Evolutionary conservation across 2,329 filamentous ascomycete species (phyloP), one percentile per base, ranked within the genome.

Genomic region (Sporothrix humicola): DNA sequence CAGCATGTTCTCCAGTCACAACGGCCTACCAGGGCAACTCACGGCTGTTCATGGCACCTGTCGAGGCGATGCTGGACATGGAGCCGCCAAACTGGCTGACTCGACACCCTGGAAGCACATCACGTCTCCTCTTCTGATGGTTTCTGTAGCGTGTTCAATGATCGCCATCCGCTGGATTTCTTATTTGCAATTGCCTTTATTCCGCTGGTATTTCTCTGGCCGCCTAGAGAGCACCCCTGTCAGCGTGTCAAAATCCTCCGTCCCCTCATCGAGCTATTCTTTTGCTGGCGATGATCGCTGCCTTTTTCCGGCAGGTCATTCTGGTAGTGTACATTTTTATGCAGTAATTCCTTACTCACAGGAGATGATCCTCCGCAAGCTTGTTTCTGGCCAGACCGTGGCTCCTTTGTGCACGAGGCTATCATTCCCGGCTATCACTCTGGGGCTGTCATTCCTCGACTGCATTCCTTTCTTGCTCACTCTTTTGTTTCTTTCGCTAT

Each of bases 291-390:
- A 42, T 9, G 26, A 69, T 54, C 66, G 13, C 26, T 69, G 26
- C 48, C 54, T 61, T 50, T 71, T 70, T 46, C 31, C 46, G 66
- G 48, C 23, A 54, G 66, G 20, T 37, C 17, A 13, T 23, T 54
- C 37, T 54, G 26, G 31, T 54, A 13, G 3, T 20, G 9, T n/a
- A 13, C 42, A 50, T 50, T 26, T 48, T 37, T 37, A 37, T 37
- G 31, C 31, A 37, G 31, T 37, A 37, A 37, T 5, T 8, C n/a
- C 12, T 23, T 50, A 15, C 42, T 26, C 17, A 44, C 20, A 48
- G 63, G 42, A 54, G 23, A 20, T 54, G n/a, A 10, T 69, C 23
- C 48, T 69, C 26, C 48, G 15, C 17, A 31, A 37, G 46, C 54
- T 63, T 37, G 26, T 52, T 59, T 63, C 59, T 46, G 37, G 59